Percentiles rank a stretch among this genome's conserved stretches.
Evolutionary conservation across 345 rosid genomes (phyloP).

Genomic region (Carallia brachiata): DNA sequence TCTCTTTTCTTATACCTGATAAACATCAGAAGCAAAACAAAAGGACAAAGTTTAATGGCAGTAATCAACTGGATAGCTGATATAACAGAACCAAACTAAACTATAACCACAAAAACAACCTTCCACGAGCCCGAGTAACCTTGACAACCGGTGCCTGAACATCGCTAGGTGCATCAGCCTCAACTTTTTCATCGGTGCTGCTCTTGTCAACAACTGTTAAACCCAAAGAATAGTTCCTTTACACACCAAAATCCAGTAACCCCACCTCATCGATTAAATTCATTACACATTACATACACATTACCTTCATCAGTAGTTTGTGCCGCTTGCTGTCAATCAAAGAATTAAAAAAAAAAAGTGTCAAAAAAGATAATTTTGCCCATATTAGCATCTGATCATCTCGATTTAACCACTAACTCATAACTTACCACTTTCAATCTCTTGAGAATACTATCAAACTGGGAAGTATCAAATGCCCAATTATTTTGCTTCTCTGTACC

Average conservation of each 20-base stretch:
- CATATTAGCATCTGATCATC: not conserved
- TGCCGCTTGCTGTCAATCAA: slow-evolving; percentile 61
- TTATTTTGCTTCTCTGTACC: slow-evolving; percentile 85
- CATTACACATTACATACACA: not conserved
- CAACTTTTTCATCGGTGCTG: slow-evolving; percentile 30
- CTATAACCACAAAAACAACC: slow-evolving; percentile 45
- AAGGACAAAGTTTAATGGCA: not conserved
- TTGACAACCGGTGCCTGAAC: slow-evolving; percentile 42
- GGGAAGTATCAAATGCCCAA: slow-evolving; percentile 96
- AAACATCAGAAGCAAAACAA: slow-evolving; percentile 3
- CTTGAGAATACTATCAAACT: slow-evolving; percentile 88
- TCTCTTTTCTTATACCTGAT: slow-evolving; percentile 79
- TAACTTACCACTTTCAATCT: slow-evolving; percentile 83
- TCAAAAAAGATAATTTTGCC: slow-evolving; percentile 1
- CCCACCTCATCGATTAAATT: not conserved
- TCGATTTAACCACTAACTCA: not conserved
- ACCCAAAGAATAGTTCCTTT: slow-evolving; percentile 10
- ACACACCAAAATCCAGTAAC: not conserved
- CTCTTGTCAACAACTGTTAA: slow-evolving; percentile 36
- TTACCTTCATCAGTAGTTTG: slow-evolving; percentile 59
- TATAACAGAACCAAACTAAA: not conserved
- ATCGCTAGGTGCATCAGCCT: slow-evolving; percentile 32
- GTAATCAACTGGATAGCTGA: too few species aligned
- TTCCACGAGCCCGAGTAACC: slow-evolving; percentile 87
- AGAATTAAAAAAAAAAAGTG: not conserved